Conservation (phyloP, 768 basidiomycete species). For the Melanogaster broomeanus region DNA sequence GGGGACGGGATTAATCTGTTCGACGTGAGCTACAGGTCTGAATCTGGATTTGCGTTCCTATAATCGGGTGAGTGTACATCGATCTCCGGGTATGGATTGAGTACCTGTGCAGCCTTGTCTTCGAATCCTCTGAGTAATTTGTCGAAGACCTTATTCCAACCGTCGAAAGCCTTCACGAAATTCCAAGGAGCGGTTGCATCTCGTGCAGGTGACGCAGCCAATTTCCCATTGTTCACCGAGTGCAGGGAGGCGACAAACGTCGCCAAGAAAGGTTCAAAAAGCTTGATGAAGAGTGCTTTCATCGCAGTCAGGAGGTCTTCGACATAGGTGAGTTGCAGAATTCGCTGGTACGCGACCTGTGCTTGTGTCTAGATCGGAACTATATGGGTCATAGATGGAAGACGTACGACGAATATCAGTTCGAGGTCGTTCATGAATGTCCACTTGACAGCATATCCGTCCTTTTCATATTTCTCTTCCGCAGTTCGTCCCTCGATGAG, state of each 20-base stretch:
- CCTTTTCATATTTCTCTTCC: slow-evolving; percentile 87
- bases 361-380: slow-evolving; percentile 1
- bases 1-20: slow-evolving; percentile 40
- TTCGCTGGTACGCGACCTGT: slow-evolving; percentile 95
- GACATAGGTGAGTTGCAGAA: slow-evolving; percentile 92
- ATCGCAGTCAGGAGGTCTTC: slow-evolving; percentile 82
- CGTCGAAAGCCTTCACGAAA: slow-evolving; percentile 67
- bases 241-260: slow-evolving; percentile 85
- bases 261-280: slow-evolving; percentile 82
- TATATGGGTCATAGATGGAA: background rate
- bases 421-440: slow-evolving; percentile 94
- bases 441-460: slow-evolving; percentile 94
- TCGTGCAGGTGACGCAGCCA: slow-evolving; percentile 30
- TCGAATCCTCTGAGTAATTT: slow-evolving; percentile 73
- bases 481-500: slow-evolving; percentile 87
- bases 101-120: slow-evolving; percentile 69
- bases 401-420: slow-evolving; percentile 90
- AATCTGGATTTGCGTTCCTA: slow-evolving; percentile 77
- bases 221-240: slow-evolving; percentile 51
- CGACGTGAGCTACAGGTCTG: slow-evolving; percentile 38
- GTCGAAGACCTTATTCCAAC: slow-evolving; percentile 84
- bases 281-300: slow-evolving; percentile 82
- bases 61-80: slow-evolving; percentile 1
- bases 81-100: slow-evolving; percentile 6
- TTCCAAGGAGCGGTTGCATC: slow-evolving; percentile 56